Evolutionary conservation across 495 filamentous ascomycete species (phyloP), one percentile per base, ranked within the genome.

Genomic region (Aspergillus baeticus): DNA sequence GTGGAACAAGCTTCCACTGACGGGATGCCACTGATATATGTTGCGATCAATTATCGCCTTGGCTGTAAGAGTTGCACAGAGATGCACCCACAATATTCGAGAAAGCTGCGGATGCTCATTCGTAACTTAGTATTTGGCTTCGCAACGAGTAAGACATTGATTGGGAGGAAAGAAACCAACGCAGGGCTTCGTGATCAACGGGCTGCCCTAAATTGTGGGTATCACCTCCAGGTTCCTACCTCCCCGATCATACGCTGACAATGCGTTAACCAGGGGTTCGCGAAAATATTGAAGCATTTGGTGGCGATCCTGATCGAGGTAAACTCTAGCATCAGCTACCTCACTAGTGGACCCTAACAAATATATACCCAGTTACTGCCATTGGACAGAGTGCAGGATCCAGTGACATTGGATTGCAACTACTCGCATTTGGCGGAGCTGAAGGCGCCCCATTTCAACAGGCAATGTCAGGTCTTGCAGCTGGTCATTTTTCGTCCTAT

Each of bases 21-120:
- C 50, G 70, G 65, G 5, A 63, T 68, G 26, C 70, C 70, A 0
- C 54, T 76, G 18, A 67, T 77, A 17, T 70, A 68, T 36, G 75
- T 79, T 14, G 67, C 51, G 2, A 71, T 79, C 52, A 77, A 76
- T 36, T 79, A 77, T 61, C 70, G 75, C 17, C 58, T 78, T 2
- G 74, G 75, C 23, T 50, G 57, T 59, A 59, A 55, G 44, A 22
- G n/a, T 20, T 13, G n/a, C 26, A 29, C 26, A 29, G 8, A 29
- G 4, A n/a, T n/a, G n/a, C 26, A 29, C 8, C 8, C 26, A 3
- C 26, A 8, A 8, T 29, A 29, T n/a, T n/a, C n/a, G n/a, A 29
- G 3, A 8, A 29, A 29, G 8, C 26, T 4, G 26, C 8, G 26
- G 8, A 29, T 29, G 26, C 45, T 42, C 26, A 54, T 51, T 39